These are phyloP conservation scores for Hibiscus trionum DNA, from an alignment of 345 rosid genomes.

Conservation along the genomic window DNA sequence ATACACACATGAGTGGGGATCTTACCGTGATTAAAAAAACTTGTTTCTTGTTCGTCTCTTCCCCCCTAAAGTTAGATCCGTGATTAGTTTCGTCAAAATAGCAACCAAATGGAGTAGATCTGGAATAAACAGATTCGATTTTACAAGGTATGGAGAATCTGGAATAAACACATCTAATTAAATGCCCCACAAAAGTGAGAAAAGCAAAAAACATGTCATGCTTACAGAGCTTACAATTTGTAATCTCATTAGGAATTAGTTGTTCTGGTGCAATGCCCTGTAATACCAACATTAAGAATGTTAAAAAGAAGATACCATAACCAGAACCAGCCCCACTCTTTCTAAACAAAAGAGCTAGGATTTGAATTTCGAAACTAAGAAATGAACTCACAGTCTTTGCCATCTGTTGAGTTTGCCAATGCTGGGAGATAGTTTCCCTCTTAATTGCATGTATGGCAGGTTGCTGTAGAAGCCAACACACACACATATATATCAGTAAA, in stretches of 20 bases:
- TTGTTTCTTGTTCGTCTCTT: too few relatives aligned
- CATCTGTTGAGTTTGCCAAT: constrained; percentile 69
- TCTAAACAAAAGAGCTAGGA: too few relatives aligned
- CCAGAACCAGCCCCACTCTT: too few relatives aligned
- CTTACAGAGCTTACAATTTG: too few relatives aligned
- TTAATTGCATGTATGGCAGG: constrained; percentile 80
- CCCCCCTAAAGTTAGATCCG: too few relatives aligned
- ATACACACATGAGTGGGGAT: too few relatives aligned
- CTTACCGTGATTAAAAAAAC: too few relatives aligned
- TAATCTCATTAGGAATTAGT: constrained; percentile 74
- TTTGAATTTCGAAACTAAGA: not conserved
- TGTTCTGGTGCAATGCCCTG: constrained; percentile 92
- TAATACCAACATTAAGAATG: not conserved
- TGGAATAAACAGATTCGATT: too few relatives aligned
- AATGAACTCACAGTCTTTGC: constrained; percentile 72
- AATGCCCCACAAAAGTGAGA: not conserved
- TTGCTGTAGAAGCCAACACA: constrained; percentile 43
- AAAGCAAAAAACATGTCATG: too few relatives aligned
- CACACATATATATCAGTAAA: not conserved
- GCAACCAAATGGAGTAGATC: too few relatives aligned
- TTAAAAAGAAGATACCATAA: not conserved
- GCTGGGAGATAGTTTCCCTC: constrained; percentile 83
- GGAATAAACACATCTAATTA: not conserved
- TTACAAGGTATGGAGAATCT: too few relatives aligned
- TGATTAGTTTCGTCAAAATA: too few relatives aligned